Percentiles rank a stretch among this genome's conserved stretches.
Conservation (phyloP, 2,329 filamentous ascomycete species). For the Magnaporthiopsis rhizophila region DNA sequence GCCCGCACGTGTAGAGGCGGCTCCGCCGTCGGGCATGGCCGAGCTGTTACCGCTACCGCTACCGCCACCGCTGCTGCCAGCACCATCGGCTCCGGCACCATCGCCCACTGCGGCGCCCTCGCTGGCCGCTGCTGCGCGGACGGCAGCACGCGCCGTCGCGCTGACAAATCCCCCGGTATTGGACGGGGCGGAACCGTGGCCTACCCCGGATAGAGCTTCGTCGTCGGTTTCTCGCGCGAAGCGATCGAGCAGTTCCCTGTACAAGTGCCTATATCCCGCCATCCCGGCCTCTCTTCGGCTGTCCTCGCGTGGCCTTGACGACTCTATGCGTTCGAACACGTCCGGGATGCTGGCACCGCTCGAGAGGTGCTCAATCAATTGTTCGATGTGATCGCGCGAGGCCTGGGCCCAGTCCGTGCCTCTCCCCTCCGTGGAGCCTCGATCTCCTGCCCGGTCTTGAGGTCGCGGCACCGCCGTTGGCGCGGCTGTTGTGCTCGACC, state of each 20-base stretch:
- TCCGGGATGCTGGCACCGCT: background rate
- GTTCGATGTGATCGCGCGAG: background rate
- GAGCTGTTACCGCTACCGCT: conserved; percentile 44
- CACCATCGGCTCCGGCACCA: background rate
- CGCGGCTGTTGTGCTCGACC: background rate
- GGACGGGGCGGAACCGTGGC: background rate
- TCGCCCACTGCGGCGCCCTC: background rate
- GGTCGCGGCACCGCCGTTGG: background rate
- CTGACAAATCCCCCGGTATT: background rate
- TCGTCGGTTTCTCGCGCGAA: background rate
- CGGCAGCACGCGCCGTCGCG: background rate
- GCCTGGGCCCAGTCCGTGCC: background rate
- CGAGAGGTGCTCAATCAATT: background rate
- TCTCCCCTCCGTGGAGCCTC: background rate
- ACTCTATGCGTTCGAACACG: background rate
- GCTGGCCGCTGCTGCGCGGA: background rate
- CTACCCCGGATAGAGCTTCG: background rate
- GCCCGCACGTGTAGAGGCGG: conserved; percentile 31
- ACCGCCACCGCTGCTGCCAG: conserved; percentile 26
- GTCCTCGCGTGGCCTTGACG: background rate
- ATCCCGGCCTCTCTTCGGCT: background rate
- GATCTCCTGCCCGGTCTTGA: background rate
- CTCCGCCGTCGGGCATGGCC: conserved; percentile 42
- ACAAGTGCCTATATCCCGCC: background rate
- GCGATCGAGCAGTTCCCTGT: background rate